Base-by-base conservation (phyloP, 1,284 basidiomycete species). In the Malassezia brasiliensis region DNA sequence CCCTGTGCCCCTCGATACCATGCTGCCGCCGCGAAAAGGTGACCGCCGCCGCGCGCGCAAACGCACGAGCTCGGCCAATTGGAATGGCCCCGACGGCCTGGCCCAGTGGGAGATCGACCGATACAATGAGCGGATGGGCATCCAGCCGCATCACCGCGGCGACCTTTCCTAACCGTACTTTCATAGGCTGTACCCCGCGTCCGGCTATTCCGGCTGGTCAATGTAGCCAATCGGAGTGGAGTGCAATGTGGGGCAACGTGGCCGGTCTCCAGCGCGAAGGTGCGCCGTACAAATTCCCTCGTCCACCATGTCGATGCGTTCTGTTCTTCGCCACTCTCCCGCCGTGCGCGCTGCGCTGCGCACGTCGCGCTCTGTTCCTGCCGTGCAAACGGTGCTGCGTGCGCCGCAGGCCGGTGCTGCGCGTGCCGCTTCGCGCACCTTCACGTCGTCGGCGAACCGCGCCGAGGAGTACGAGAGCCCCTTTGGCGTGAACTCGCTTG, bases 81-180 rank as follows among this genome's bases (percentile, higher is more conserved):
- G 70, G 70, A 61, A 50, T 9, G 65, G 67, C 1, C 61, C 61
- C 1, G 69, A 73, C 35, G 66, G 65, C 0, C 56, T 73, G 31
- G 64, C 63, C 5, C 69, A 72, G 57, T 66, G 64, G 63, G 69
- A 72, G 48, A 68, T 72, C n/a, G 69, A 72, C 56, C 49, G 68
- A 34, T 72, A 72, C 60, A 72, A 72, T 55, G 60, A 64, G 53
- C 60, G 66, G 25, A 65, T 72, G 68, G 68, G 68, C 38, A 72
- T 72, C 53, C 37, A 41, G 7, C 8, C 42, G 22, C 6, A 42
- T 42, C 22, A 5, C 19, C 12, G 19, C 6, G 30, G 32, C 10
- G 32, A 10, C 11, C 32, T 34, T 10, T 34, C 9, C 6, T 14
- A 34, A 34, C 14, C 8, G 32, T 34, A 28, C 14, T 34, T 5